Conservation (phyloP, 2,329 filamentous ascomycete species). For the Aureobasidium sp. region DNA sequence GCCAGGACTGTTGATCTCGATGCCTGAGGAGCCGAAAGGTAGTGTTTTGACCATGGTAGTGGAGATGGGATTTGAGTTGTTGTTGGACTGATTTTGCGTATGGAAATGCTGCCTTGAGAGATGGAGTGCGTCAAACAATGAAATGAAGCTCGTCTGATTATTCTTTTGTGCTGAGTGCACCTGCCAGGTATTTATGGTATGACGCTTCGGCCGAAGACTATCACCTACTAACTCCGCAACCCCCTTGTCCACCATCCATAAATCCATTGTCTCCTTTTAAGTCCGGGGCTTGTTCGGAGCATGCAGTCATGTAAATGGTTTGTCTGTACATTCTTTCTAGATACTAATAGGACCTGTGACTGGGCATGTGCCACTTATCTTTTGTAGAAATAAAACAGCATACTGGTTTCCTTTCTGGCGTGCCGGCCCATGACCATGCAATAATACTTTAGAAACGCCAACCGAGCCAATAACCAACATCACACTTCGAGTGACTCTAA, state of each 20-base stretch:
- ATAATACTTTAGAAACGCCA: neutral
- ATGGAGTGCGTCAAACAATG: neutral
- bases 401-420: neutral
- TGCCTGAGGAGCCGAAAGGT: constrained; percentile 29
- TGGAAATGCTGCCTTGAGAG: no score
- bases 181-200: constrained; percentile 1
- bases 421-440: neutral
- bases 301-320: neutral
- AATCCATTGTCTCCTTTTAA: neutral
- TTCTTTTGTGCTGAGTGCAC: neutral
- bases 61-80: neutral
- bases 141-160: neutral
- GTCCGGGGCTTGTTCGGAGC: neutral
- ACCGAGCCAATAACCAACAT: neutral
- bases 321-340: neutral
- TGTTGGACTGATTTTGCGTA: neutral
- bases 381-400: neutral
- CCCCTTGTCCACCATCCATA: neutral
- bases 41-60: constrained; percentile 34
- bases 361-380: neutral
- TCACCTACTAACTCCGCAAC: neutral
- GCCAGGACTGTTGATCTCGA: constrained; percentile 37
- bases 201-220: neutral
- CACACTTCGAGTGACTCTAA: neutral
- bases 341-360: neutral